A percentile compares a stretch with the other conserved stretches of the same genome.
Evolutionary conservation across 169 alveolate genomes (phyloP).

Genomic region (Plasmodium coatneyi): DNA sequence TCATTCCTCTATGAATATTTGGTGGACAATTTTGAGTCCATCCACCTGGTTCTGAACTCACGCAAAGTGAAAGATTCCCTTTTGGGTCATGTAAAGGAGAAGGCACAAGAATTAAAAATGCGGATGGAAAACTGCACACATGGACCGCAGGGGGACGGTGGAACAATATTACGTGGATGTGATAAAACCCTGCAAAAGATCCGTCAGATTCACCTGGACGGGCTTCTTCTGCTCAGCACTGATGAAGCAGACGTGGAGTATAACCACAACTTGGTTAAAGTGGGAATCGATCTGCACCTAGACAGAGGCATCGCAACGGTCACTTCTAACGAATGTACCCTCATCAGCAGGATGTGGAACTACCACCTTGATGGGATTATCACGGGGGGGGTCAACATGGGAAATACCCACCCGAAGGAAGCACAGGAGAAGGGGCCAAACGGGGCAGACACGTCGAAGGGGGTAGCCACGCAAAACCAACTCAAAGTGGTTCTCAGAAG

Average conservation of each 20-base stretch:
- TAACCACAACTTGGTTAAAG: slow-evolving; percentile 15
- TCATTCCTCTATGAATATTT: slow-evolving; percentile 25
- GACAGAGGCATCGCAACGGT: not conserved
- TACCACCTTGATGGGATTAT: not conserved
- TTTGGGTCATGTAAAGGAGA: not conserved
- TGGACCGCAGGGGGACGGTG: not conserved
- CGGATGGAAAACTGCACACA: not conserved
- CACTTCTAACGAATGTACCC: slow-evolving; percentile 13
- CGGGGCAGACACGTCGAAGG: not conserved
- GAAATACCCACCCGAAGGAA: too few species aligned
- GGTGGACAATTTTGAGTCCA: slow-evolving; percentile 3
- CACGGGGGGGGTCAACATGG: not conserved
- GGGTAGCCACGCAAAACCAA: not conserved
- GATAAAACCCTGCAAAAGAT: not conserved
- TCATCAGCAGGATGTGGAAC: slow-evolving; percentile 24
- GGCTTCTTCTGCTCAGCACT: slow-evolving; percentile 4
- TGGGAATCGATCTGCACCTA: not conserved
- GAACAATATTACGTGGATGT: not conserved
- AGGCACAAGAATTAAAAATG: not conserved
- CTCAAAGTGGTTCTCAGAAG: not conserved
- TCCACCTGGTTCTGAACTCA: slow-evolving; percentile 11
- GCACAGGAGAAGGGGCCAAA: not conserved
- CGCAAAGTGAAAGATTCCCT: slow-evolving; percentile 10
- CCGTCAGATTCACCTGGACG: slow-evolving; percentile 6
- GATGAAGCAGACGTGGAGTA: slow-evolving; percentile 25